Conservation (phyloP, 1,284 basidiomycete genomes). For the Trametes sp. region DNA sequence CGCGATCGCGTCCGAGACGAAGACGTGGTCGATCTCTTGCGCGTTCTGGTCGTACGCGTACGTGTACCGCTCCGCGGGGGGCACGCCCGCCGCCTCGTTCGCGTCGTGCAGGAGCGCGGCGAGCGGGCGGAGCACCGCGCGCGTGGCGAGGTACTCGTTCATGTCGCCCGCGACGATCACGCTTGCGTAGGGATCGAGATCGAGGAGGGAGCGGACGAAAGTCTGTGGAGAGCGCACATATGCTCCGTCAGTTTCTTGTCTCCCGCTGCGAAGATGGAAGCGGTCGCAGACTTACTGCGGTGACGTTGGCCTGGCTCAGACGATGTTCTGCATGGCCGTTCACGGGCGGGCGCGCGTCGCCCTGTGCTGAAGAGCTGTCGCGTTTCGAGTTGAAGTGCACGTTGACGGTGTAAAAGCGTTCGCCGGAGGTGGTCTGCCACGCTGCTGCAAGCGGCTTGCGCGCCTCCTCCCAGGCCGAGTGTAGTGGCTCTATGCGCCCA, state of each 20-base stretch:
- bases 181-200: slow-evolving; percentile 53
- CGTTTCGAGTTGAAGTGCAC: slow-evolving; percentile 68
- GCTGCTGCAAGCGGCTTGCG: slow-evolving; percentile 69
- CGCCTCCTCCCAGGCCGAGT: slow-evolving; percentile 62
- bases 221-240: slow-evolving; percentile 43
- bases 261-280: not conserved
- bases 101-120: slow-evolving; percentile 54
- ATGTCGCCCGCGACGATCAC: slow-evolving; percentile 68
- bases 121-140: slow-evolving; percentile 58
- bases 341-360: slow-evolving; percentile 65
- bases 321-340: slow-evolving; percentile 60
- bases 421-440: slow-evolving; percentile 57
- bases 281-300: slow-evolving; percentile 49
- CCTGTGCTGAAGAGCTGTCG: slow-evolving; percentile 61
- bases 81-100: slow-evolving; percentile 57
- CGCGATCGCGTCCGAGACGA: slow-evolving; percentile 58
- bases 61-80: slow-evolving; percentile 62
- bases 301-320: slow-evolving; percentile 57
- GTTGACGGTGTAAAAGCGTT: slow-evolving; percentile 65
- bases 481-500: slow-evolving; percentile 66
- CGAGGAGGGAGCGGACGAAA: slow-evolving; percentile 58
- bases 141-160: slow-evolving; percentile 66
- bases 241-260: not conserved
- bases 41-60: slow-evolving; percentile 67
- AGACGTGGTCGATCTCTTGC: slow-evolving; percentile 66